phyloP scores from a whole-genome alignment of 768 basidiomycete genomes.

The Suillus occidentalis region DNA sequence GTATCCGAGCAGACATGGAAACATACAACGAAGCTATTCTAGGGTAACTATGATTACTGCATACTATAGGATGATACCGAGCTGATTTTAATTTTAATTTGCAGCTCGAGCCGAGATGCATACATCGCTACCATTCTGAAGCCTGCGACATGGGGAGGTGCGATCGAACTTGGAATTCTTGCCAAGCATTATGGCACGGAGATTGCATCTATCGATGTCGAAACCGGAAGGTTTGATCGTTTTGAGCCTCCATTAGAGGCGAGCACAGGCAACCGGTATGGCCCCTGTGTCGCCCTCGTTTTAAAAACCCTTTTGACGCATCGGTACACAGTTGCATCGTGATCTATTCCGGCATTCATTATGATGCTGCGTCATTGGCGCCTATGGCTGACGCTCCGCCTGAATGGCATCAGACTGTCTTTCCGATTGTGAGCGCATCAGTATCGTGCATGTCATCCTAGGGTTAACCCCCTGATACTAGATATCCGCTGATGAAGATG shows the following conservation, averaged over 20 bases:
- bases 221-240: slow-evolving; percentile 85
- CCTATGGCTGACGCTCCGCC: slow-evolving; percentile 72
- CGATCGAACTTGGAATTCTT: slow-evolving; percentile 89
- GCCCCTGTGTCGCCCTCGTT: not conserved
- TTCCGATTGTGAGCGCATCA: slow-evolving; percentile 53
- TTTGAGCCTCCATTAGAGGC: slow-evolving; percentile 59
- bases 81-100: slow-evolving; percentile 3
- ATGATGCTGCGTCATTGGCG: slow-evolving; percentile 86
- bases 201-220: slow-evolving; percentile 89
- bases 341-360: slow-evolving; percentile 97
- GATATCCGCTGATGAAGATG: slow-evolving; percentile 39
- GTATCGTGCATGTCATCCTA: not conserved
- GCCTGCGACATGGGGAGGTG: slow-evolving; percentile 89
- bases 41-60: slow-evolving; percentile 50
- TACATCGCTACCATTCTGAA: slow-evolving; percentile 84
- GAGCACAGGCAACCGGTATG: slow-evolving; percentile 34
- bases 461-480: slow-evolving; percentile 8
- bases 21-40: slow-evolving; percentile 86
- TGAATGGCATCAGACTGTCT: slow-evolving; percentile 90
- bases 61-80: slow-evolving; percentile 1
- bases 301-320: not conserved
- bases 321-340: slow-evolving; percentile 55
- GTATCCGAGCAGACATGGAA: slow-evolving; percentile 67
- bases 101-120: slow-evolving; percentile 54
- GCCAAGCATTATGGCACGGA: slow-evolving; percentile 81